These are phyloP conservation scores for Telfairia occidentalis DNA, from an alignment of 331 rosid species.

Conservation along the genomic window DNA sequence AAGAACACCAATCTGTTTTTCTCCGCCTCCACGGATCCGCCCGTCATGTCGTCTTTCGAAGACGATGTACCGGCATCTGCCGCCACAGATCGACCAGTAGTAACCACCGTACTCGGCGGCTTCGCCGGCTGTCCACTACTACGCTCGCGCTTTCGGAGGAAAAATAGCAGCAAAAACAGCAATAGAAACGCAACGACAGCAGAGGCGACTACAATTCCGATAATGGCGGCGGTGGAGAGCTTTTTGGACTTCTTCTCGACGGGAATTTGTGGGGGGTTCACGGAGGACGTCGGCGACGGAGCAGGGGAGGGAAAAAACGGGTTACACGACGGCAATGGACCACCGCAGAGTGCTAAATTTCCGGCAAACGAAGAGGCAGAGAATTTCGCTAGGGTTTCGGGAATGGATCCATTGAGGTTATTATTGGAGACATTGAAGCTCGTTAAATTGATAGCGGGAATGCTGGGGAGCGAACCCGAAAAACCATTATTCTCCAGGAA, in stretches of 20 bases:
- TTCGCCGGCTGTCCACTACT: constrained; percentile 27
- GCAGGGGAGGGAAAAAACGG: constrained; percentile 39
- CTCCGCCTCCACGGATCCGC: constrained; percentile 92
- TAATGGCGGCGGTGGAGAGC: constrained; percentile 49
- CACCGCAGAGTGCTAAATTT: constrained; percentile 67
- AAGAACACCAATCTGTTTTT: constrained; percentile 87
- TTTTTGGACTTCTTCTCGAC: constrained; percentile 32
- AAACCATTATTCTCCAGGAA: constrained; percentile 70
- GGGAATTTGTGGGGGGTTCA: constrained; percentile 23
- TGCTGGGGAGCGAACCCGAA: constrained; percentile 58
- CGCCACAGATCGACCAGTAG: constrained; percentile 13
- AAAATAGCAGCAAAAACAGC: constrained; percentile 37
- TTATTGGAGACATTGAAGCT: constrained; percentile 30
- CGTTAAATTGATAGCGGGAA: constrained; percentile 20
- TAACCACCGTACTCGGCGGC: constrained; percentile 31
- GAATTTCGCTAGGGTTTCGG: constrained; percentile 39
- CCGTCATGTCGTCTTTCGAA: constrained; percentile 86
- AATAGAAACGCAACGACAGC: constrained; percentile 18
- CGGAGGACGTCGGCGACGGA: constrained; percentile 24
- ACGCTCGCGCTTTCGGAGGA: constrained; percentile 35
- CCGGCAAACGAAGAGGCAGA: constrained; percentile 69
- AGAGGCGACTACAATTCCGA: constrained; percentile 62
- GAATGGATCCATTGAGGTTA: constrained; percentile 80
- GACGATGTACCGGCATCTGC: constrained; percentile 58
- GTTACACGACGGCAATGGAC: constrained; percentile 56